Percentiles rank a stretch among this genome's conserved stretches.
phyloP scores from a whole-genome alignment of 2,329 filamentous ascomycete species.

The Curvularia hawaiiensis region DNA sequence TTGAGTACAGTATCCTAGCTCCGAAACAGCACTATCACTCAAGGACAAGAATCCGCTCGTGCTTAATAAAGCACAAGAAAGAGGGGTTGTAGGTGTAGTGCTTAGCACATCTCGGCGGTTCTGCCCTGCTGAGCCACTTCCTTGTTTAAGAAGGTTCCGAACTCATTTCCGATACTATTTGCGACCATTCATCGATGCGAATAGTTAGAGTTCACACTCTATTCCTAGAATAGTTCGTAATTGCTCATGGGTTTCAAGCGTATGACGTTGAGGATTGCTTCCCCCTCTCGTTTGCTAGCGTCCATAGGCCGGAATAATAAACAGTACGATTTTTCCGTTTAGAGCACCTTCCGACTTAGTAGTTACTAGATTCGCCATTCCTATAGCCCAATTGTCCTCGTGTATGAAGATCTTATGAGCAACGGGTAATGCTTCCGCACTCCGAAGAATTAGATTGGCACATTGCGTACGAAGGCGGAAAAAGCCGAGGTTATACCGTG shows the following conservation, averaged over 20 bases:
- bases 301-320: slow-evolving; percentile 5
- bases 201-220: background rate
- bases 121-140: background rate
- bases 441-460: background rate
- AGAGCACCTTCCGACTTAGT: background rate
- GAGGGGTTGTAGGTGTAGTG: background rate
- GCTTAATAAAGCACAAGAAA: background rate
- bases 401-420: background rate
- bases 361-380: background rate
- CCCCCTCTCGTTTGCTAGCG: background rate
- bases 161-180: background rate
- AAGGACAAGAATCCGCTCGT: background rate
- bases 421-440: slow-evolving; percentile 4
- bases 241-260: background rate
- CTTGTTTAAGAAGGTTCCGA: background rate
- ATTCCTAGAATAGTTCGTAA: background rate
- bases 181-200: background rate
- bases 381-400: background rate
- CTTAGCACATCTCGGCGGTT: background rate
- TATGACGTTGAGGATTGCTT: background rate
- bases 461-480: background rate
- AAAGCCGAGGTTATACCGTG: slow-evolving; percentile 2
- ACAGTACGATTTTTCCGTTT: slow-evolving; percentile 11
- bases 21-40: background rate
- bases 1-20: background rate